These are phyloP conservation scores for Fusarium neocosmosporiellum DNA, from an alignment of 2,329 filamentous ascomycete species.

Conservation along the genomic window DNA sequence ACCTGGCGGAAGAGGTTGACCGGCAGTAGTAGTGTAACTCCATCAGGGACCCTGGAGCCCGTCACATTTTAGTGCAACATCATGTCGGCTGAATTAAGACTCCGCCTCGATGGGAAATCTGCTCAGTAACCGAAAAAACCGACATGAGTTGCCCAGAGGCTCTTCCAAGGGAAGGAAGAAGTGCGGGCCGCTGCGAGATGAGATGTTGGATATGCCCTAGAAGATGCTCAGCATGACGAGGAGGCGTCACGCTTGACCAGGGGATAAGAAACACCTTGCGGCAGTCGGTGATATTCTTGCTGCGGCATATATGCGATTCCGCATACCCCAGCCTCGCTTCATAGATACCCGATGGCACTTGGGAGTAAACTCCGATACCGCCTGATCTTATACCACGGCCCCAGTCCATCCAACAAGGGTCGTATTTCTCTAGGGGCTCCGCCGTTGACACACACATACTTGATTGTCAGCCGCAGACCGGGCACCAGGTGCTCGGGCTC, in stretches of 20 bases:
- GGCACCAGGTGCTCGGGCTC: neutral
- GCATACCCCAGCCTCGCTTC: constrained; percentile 3
- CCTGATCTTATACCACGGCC: neutral
- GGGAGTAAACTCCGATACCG: neutral
- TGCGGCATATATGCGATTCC: neutral
- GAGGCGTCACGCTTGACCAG: neutral
- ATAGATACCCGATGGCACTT: constrained; percentile 1
- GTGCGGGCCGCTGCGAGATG: neutral
- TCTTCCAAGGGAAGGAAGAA: neutral
- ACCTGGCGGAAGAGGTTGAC: neutral
- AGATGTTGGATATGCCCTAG: neutral
- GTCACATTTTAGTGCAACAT: neutral
- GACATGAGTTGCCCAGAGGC: neutral
- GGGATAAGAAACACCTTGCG: neutral
- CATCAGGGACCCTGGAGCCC: neutral
- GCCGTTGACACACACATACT: neutral
- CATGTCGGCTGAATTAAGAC: neutral
- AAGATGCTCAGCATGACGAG: neutral
- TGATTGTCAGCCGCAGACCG: neutral
- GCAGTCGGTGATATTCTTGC: neutral
- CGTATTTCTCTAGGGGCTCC: neutral
- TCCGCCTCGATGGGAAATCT: neutral
- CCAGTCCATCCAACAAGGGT: neutral
- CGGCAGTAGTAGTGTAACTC: neutral
- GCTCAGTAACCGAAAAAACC: neutral